A percentile compares a stretch with the other conserved stretches of the same genome.
phyloP scores from a whole-genome alignment of 805 yeast species.

The Candida lessepsii region DNA sequence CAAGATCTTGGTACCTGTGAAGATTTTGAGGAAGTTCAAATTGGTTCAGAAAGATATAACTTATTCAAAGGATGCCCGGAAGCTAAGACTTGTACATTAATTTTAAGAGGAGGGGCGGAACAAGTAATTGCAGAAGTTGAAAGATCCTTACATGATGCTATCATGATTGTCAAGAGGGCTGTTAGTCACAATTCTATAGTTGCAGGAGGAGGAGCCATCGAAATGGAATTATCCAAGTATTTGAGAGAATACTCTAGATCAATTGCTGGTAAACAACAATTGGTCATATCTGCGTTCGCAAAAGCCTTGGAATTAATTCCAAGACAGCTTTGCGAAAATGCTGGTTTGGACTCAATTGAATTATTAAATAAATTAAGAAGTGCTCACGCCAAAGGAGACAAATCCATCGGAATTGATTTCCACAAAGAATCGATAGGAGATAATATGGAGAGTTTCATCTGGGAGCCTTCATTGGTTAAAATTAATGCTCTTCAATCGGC shows the following conservation, averaged over 20 bases:
- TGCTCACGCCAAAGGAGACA: slow-evolving; percentile 91
- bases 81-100: slow-evolving; percentile 89
- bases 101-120: slow-evolving; percentile 96
- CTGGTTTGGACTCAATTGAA: slow-evolving; percentile 98
- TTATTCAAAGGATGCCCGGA: slow-evolving; percentile 88
- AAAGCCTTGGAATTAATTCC: slow-evolving; percentile 95
- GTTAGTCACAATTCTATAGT: slow-evolving; percentile 83
- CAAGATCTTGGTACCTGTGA: slow-evolving; percentile 84
- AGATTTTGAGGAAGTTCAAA: slow-evolving; percentile 86
- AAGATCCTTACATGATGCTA: slow-evolving; percentile 92
- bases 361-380: slow-evolving; percentile 85
- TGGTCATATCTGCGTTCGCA: slow-evolving; percentile 89
- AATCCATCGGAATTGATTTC: slow-evolving; percentile 92
- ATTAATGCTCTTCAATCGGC: slow-evolving; percentile 93
- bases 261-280: slow-evolving; percentile 94
- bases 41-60: slow-evolving; percentile 94
- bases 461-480: slow-evolving; percentile 98
- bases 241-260: slow-evolving; percentile 83
- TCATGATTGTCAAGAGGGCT: slow-evolving; percentile 96
- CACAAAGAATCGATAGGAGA: slow-evolving; percentile 77
- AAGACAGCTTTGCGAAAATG: slow-evolving; percentile 95
- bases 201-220: slow-evolving; percentile 99
- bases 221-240: slow-evolving; percentile 91
- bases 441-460: slow-evolving; percentile 81
- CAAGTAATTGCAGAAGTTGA: slow-evolving; percentile 98